Evolutionary conservation across 768 basidiomycete genomes (phyloP).

Genomic region (Daedaleopsis sinensis): DNA sequence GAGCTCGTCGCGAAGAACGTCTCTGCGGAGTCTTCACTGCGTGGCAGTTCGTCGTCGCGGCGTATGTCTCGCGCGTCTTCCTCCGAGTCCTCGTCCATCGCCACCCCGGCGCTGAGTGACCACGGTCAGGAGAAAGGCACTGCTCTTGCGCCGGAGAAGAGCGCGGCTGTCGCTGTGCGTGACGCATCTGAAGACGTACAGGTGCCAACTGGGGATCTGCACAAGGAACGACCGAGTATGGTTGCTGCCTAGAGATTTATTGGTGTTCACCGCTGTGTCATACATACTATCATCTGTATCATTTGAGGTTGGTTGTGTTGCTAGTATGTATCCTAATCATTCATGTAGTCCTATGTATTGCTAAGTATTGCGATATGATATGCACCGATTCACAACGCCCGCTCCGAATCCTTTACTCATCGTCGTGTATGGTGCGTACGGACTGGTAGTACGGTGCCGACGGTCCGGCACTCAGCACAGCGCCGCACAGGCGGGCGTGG

Average conservation of each 20-base stretch:
- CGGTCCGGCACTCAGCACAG: no score
- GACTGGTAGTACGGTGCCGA: no score
- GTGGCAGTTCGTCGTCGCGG: neutral
- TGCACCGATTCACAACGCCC: no score
- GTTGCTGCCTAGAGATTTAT: neutral
- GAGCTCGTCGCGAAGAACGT: neutral
- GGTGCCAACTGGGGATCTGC: neutral
- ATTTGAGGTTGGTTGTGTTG: neutral
- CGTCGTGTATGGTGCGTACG: no score
- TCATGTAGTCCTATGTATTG: neutral
- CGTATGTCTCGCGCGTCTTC: constrained; percentile 17
- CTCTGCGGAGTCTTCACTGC: neutral
- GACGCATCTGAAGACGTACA: neutral
- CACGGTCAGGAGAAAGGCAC: neutral
- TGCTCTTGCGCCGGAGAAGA: neutral
- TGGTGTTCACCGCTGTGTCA: no score
- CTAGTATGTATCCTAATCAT: neutral
- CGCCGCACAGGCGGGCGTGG: no score
- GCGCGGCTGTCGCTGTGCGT: constrained; percentile 9
- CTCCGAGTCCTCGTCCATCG: constrained; percentile 11
- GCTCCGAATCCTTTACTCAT: no score
- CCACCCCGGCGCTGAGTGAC: constrained; percentile 10
- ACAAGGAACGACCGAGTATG: neutral
- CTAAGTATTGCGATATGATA: neutral
- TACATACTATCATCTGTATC: neutral